A percentile compares a stretch with the other conserved stretches of the same genome.
Evolutionary conservation across 2,329 filamentous ascomycete species (phyloP).

Genomic region (Penicillium capsulatum): DNA sequence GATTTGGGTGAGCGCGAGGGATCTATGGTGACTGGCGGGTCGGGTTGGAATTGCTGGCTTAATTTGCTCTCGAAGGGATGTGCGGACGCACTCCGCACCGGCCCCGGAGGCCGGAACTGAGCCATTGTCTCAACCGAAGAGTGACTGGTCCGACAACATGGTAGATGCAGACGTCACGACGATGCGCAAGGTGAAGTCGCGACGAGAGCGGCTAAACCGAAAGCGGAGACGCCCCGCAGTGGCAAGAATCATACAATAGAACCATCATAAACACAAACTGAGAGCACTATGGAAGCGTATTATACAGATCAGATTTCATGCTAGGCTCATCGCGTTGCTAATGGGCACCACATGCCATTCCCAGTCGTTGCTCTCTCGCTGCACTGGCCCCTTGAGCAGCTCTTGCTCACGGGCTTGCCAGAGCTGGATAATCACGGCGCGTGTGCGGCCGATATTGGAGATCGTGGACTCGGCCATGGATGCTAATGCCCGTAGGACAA

Average conservation of each 20-base stretch:
- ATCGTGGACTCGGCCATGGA: slow-evolving; percentile 42
- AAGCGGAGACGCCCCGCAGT: slow-evolving; percentile 15
- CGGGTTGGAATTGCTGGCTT: slow-evolving; percentile 35
- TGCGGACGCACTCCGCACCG: slow-evolving; percentile 18
- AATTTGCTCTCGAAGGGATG: slow-evolving; percentile 35
- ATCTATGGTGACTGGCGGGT: slow-evolving; percentile 11
- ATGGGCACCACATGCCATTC: slow-evolving; percentile 42
- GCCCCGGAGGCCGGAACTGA: slow-evolving; percentile 18
- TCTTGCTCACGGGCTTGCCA: slow-evolving; percentile 46
- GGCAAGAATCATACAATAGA: too few relatives aligned
- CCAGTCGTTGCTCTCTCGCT: slow-evolving; percentile 38
- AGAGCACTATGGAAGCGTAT: background rate
- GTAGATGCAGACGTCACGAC: background rate
- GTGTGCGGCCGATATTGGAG: slow-evolving; percentile 44
- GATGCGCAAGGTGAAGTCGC: background rate
- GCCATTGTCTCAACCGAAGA: slow-evolving; percentile 15
- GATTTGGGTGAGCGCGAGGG: slow-evolving; percentile 46
- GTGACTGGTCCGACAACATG: slow-evolving; percentile 1
- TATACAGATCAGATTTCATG: slow-evolving; percentile 21
- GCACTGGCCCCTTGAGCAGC: slow-evolving; percentile 22
- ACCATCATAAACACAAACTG: background rate
- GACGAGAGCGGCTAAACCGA: slow-evolving; percentile 12
- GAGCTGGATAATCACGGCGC: slow-evolving; percentile 47
- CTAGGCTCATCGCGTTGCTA: slow-evolving; percentile 42
- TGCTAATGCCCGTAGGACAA: slow-evolving; percentile 41